These are phyloP conservation scores for Sphaerulina musiva DNA, from an alignment of 2,329 filamentous ascomycete species.

Conservation along the genomic window DNA sequence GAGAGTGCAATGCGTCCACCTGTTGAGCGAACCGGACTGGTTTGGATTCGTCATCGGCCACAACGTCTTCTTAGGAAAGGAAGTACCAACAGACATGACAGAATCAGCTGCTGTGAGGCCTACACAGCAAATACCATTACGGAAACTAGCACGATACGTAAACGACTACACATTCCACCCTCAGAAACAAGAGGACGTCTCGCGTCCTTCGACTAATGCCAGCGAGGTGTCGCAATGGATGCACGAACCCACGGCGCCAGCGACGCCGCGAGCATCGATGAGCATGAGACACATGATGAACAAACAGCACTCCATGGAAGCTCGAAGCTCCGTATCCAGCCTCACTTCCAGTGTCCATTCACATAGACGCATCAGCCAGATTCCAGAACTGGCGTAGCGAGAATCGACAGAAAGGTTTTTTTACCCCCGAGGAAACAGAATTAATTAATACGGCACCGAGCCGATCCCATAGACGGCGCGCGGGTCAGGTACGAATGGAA, in stretches of 20 bases:
- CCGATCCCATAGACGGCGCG: not conserved
- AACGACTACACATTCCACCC: slow-evolving; percentile 9
- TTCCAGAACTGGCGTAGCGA: slow-evolving; percentile 9
- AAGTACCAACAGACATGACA: slow-evolving; percentile 1
- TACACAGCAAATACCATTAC: slow-evolving; percentile 5
- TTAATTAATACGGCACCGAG: not conserved
- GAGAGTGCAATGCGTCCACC: slow-evolving; percentile 44
- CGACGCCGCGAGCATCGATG: slow-evolving; percentile 7
- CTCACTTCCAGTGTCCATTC: slow-evolving; percentile 7
- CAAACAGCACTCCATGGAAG: not conserved
- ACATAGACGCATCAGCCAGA: slow-evolving; percentile 9
- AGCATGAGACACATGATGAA: slow-evolving; percentile 9
- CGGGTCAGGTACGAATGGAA: not conserved
- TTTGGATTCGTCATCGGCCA: slow-evolving; percentile 52
- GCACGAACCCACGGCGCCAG: slow-evolving; percentile 9
- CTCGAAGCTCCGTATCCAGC: slow-evolving; percentile 7
- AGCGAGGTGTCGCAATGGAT: slow-evolving; percentile 13
- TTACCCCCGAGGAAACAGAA: too few species aligned
- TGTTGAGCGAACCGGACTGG: slow-evolving; percentile 57
- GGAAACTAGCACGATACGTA: slow-evolving; percentile 5
- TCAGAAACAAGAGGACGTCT: slow-evolving; percentile 1
- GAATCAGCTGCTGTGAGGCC: slow-evolving; percentile 5
- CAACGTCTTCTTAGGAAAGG: slow-evolving; percentile 35
- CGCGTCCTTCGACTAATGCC: slow-evolving; percentile 10
- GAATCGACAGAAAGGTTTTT: too few species aligned